A percentile compares a stretch with the other conserved stretches of the same genome.
Conservation (phyloP, 345 rosid genomes). For the Boechera stricta region DNA sequence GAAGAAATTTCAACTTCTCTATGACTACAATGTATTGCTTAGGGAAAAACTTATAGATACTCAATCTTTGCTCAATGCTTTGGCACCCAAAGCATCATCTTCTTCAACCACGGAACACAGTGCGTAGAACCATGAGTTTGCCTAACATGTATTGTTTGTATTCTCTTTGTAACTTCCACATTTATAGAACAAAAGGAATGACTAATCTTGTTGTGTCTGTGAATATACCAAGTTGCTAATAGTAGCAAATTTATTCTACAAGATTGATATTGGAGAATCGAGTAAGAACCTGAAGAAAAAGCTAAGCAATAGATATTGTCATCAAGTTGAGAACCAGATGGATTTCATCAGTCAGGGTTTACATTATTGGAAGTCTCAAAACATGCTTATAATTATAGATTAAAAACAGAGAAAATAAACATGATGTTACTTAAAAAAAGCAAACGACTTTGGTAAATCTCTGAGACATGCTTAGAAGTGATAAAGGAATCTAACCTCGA, state of each 20-base stretch:
- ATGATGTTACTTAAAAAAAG: slow-evolving; percentile 22
- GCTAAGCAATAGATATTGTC: slow-evolving; percentile 11
- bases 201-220: slow-evolving; percentile 40
- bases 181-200: slow-evolving; percentile 29
- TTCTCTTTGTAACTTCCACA: slow-evolving; percentile 27
- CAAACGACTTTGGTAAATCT: slow-evolving; percentile 17
- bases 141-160: slow-evolving; percentile 33
- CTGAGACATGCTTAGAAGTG: slow-evolving; percentile 27
- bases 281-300: slow-evolving; percentile 17
- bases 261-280: slow-evolving; percentile 5
- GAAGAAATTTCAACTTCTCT: slow-evolving; percentile 61
- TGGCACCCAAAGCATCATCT: slow-evolving; percentile 47
- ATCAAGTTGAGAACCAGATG: slow-evolving; percentile 6
- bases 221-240: slow-evolving; percentile 36
- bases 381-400: slow-evolving; percentile 32
- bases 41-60: slow-evolving; percentile 69
- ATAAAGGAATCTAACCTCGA: slow-evolving; percentile 37
- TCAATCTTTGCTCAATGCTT: slow-evolving; percentile 55
- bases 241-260: slow-evolving; percentile 30
- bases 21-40: slow-evolving; percentile 75
- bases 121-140: slow-evolving; percentile 11
- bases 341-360: slow-evolving; percentile 31
- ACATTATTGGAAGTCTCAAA: slow-evolving; percentile 38
- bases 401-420: slow-evolving; percentile 30
- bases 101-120: slow-evolving; percentile 34